A percentile compares a stretch with the other conserved stretches of the same genome.
Conservation (phyloP, 257 asterid species). For the Marsdenia floribunda region DNA sequence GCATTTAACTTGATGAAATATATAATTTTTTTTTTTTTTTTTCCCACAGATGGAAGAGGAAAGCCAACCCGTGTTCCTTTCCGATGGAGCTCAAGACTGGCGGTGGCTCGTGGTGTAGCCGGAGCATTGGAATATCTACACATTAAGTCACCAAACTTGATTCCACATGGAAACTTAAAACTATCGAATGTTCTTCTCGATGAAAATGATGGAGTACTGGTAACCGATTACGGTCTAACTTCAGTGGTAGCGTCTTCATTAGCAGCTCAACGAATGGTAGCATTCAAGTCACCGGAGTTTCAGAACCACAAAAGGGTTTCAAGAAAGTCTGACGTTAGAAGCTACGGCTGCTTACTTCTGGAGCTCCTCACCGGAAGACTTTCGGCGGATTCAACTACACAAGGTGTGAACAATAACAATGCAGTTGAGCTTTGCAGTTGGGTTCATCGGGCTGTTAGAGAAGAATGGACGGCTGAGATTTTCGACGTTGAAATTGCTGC, state of each 20-base stretch:
- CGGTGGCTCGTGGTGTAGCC: constrained; percentile 50
- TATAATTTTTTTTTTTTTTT: not conserved
- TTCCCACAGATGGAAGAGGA: constrained; percentile 47
- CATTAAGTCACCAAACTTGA: constrained; percentile 30
- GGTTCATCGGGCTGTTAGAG: constrained; percentile 80
- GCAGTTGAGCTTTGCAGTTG: constrained; percentile 68
- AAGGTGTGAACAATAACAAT: constrained; percentile 20
- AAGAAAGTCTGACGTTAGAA: constrained; percentile 68
- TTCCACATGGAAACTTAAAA: constrained; percentile 73
- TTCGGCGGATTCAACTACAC: constrained; percentile 48
- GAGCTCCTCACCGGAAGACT: constrained; percentile 69
- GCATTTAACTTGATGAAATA: too few relatives aligned
- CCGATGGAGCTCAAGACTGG: constrained; percentile 60
- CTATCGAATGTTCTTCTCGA: constrained; percentile 62
- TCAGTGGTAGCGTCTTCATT: constrained; percentile 45
- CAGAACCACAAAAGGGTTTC: constrained; percentile 38
- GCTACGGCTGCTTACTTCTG: constrained; percentile 65
- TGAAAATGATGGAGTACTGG: constrained; percentile 35
- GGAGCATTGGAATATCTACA: constrained; percentile 62
- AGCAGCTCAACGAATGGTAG: constrained; percentile 52
- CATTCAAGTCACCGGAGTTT: constrained; percentile 66
- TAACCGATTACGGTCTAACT: constrained; percentile 61
- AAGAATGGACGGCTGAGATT: constrained; percentile 94
- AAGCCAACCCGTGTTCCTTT: constrained; percentile 45
- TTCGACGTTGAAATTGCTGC: constrained; percentile 69